Evolutionary conservation across 805 yeast species (phyloP), one percentile per base, ranked within the genome.

Genomic region (Lachancea cidri): DNA sequence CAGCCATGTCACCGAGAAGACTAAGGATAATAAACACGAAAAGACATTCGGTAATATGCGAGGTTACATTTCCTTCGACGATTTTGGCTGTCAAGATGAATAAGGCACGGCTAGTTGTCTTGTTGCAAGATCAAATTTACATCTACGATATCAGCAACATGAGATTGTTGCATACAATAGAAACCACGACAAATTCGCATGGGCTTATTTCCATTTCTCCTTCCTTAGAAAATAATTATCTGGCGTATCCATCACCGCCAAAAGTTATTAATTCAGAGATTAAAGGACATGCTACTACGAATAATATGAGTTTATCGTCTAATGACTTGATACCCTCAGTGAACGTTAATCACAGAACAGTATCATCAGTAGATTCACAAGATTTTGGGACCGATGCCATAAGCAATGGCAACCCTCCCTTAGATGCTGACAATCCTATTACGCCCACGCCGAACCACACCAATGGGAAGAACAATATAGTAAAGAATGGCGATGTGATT

Each of bases 21-120:
- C 72, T 91, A 45, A 80, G 81, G 55, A 80, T 91, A 40, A 70
- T 89, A 43, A 93, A 93, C 65, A 86, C 96, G 2, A 86, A 86
- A 58, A 67, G 63, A 47, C 63, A 66, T 43, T 58, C 76, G 0
- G 65, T 71, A 1, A 83, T 84, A 11, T 84, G 93, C 58, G 91
- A 83, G 57, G 68, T 84, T 41, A 73, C 83, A 0, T 84, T 83
- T 52, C 83, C 86, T 1, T 70, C 82, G 3, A 60, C 75, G 4
- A 79, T 84, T 1, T 54, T 79, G 22, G 73, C 76, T 32, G 78
- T 83, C 25, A 77, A 75, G 57, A 66, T 84, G 63, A 84, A 83
- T 56, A 72, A 83, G 45, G 76, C 78, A 36, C 62, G 89, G 36
- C 64, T 84, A 42, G 66, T 80, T 7, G 85, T 83, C 13, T 68